Conservation (phyloP, 139 green algal species). For the Trebouxia sp. region DNA sequence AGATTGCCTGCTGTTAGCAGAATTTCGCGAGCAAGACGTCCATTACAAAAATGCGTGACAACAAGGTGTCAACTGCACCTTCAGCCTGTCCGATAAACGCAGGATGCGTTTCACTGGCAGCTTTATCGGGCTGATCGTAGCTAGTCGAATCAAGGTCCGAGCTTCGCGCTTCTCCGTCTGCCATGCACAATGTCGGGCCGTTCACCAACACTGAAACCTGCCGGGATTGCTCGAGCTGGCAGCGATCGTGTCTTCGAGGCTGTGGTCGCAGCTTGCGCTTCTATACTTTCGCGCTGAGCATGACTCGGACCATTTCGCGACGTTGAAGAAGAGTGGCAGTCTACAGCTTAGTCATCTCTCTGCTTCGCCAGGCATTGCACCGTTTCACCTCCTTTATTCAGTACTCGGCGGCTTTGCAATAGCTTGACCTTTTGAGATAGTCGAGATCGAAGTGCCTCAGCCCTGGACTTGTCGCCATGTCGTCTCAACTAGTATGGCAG, state of each 20-base stretch:
- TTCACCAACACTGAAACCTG: too few species aligned
- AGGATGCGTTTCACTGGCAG: background rate
- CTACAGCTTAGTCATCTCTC: too few species aligned
- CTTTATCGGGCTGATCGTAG: background rate
- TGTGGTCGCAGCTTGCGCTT: too few species aligned
- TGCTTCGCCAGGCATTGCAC: background rate
- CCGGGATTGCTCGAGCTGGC: too few species aligned
- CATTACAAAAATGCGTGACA: too few species aligned
- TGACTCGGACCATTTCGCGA: too few species aligned
- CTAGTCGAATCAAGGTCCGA: background rate
- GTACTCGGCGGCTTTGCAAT: background rate
- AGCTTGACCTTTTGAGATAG: background rate
- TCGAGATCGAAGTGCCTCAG: background rate
- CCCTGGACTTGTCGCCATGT: constrained; percentile 17
- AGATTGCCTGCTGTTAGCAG: too few species aligned
- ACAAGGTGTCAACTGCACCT: background rate
- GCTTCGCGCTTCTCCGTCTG: background rate
- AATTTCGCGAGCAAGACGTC: background rate
- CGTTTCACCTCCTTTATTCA: constrained; percentile 4
- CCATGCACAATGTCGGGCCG: constrained; percentile 3
- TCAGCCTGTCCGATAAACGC: background rate
- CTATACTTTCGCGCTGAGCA: too few species aligned
- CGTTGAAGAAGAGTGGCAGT: too few species aligned
- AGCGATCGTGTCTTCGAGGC: too few species aligned
- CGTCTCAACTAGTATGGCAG: constrained; percentile 63